Evolutionary conservation across 1,284 basidiomycete species (phyloP).

Genomic region (Termitomyces sp.): DNA sequence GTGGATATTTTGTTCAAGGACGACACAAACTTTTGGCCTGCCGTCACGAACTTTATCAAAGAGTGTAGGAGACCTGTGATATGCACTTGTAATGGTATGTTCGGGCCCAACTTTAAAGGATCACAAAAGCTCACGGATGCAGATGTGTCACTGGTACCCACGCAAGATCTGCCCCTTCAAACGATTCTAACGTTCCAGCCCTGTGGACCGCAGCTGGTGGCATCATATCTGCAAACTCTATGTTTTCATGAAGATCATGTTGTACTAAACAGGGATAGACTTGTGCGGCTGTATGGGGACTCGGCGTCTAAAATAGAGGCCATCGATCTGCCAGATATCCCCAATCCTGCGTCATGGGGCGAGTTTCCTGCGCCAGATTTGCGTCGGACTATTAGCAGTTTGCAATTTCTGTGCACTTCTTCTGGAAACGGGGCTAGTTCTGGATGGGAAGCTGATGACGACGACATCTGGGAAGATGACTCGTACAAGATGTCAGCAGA

Average conservation of each 20-base stretch:
- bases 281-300: constrained; percentile 35
- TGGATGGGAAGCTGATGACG: constrained; percentile 13
- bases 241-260: constrained; percentile 52
- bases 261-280: constrained; percentile 29
- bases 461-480: constrained; percentile 16
- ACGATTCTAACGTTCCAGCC: constrained; percentile 62
- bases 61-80: constrained; percentile 83
- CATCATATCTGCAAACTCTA: constrained; percentile 69
- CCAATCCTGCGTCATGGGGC: constrained; percentile 23
- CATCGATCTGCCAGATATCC: constrained; percentile 27
- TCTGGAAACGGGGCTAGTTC: constrained; percentile 10
- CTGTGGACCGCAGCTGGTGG: constrained; percentile 53
- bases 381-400: constrained; percentile 49
- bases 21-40: constrained; percentile 89
- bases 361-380: constrained; percentile 47
- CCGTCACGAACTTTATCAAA: constrained; percentile 74
- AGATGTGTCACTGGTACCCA: constrained; percentile 74
- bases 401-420: constrained; percentile 48
- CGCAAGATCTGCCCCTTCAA: constrained; percentile 74
- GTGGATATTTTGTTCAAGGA: constrained; percentile 92
- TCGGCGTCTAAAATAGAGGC: constrained; percentile 13
- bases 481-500: constrained; percentile 10
- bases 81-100: constrained; percentile 85
- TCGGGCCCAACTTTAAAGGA: constrained; percentile 17
- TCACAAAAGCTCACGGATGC: constrained; percentile 6